A percentile compares a stretch with the other conserved stretches of the same genome.
These are phyloP conservation scores for Stephanodiscus minutulus DNA, from an alignment of 108 stramenopile species.

Conservation along the genomic window DNA sequence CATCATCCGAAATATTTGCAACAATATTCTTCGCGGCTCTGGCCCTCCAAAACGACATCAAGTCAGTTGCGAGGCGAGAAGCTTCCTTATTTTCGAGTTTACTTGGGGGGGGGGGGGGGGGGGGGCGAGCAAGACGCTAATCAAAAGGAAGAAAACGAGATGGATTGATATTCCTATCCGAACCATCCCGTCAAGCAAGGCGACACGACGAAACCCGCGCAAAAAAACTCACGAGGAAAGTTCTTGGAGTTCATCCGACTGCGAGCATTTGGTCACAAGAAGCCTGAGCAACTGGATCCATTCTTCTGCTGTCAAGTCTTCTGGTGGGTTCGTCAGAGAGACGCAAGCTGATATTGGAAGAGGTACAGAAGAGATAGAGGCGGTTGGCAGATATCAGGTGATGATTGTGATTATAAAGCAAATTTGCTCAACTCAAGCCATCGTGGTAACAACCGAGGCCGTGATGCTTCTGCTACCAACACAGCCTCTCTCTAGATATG, in stretches of 20 bases:
- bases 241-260: constrained; percentile 72
- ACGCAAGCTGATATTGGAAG: constrained; percentile 36
- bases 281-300: constrained; percentile 71
- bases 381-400: background rate
- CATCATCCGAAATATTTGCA: constrained; percentile 35
- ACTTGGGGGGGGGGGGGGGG: background rate
- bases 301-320: constrained; percentile 68
- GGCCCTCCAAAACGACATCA: constrained; percentile 35
- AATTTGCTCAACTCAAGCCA: background rate
- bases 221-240: constrained; percentile 29
- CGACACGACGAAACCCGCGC: background rate
- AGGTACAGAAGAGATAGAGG: background rate
- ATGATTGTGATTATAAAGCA: background rate
- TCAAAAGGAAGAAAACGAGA: background rate
- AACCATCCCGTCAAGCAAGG: no score
- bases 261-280: constrained; percentile 77
- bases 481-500: background rate
- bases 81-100: constrained; percentile 37
- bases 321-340: constrained; percentile 58
- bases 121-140: background rate
- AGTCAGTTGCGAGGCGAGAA: constrained; percentile 18
- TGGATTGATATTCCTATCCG: no score
- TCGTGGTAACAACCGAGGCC: background rate
- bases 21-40: constrained; percentile 44
- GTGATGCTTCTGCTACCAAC: background rate